Evolutionary conservation across 2,329 filamentous ascomycete species (phyloP).

Genomic region (Sporothrix variecibatus): DNA sequence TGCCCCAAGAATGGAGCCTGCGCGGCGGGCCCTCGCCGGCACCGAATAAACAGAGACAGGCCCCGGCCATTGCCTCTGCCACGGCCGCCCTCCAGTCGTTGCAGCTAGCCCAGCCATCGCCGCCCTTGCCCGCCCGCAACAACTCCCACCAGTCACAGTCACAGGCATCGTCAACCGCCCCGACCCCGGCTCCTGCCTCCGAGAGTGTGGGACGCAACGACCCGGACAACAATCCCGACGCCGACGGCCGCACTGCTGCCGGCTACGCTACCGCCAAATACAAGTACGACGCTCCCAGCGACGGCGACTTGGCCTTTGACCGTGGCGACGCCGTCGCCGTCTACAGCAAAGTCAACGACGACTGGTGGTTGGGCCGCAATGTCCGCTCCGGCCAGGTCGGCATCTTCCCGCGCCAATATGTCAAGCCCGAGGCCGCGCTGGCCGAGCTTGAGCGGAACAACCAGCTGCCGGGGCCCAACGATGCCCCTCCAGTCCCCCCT

Average conservation of each 20-base stretch:
- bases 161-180: slow-evolving; percentile 40
- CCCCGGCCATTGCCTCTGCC: background rate
- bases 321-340: slow-evolving; percentile 80
- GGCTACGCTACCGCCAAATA: slow-evolving; percentile 80
- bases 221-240: slow-evolving; percentile 29
- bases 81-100: background rate
- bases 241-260: slow-evolving; percentile 57
- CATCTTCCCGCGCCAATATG: slow-evolving; percentile 94
- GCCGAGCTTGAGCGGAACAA: slow-evolving; percentile 28
- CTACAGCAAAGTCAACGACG: slow-evolving; percentile 89
- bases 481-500: slow-evolving; percentile 33
- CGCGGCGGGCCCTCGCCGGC: slow-evolving; percentile 44
- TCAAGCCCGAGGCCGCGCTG: slow-evolving; percentile 59
- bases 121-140: slow-evolving; percentile 38
- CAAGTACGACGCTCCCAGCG: slow-evolving; percentile 75
- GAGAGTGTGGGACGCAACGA: slow-evolving; percentile 28
- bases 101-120: slow-evolving; percentile 35
- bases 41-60: background rate
- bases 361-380: slow-evolving; percentile 95
- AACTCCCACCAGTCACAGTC: slow-evolving; percentile 53
- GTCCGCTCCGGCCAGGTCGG: slow-evolving; percentile 80
- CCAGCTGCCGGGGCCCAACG: slow-evolving; percentile 26
- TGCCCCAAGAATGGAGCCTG: slow-evolving; percentile 71
- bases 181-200: slow-evolving; percentile 41
- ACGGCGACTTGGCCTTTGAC: slow-evolving; percentile 78